Conservation (phyloP, 495 filamentous ascomycete species). For the Thermochaetoides thermophila region DNA sequence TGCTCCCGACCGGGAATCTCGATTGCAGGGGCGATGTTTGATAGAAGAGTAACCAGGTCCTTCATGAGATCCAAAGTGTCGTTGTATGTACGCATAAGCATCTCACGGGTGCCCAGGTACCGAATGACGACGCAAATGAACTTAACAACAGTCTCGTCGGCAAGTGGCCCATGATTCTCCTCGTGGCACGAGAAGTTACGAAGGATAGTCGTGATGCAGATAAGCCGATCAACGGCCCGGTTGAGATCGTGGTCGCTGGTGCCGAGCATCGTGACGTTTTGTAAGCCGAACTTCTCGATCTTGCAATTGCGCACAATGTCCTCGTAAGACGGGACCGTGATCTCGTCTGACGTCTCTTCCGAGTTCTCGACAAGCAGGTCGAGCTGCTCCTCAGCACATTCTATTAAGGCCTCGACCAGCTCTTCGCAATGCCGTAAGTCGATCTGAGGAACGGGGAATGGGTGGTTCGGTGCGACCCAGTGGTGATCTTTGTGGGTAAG, state of each 20-base stretch:
- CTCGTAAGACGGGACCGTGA: slow-evolving; percentile 71
- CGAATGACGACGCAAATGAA: slow-evolving; percentile 70
- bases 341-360: slow-evolving; percentile 68
- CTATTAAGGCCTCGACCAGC: slow-evolving; percentile 70
- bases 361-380: slow-evolving; percentile 67
- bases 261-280: slow-evolving; percentile 58
- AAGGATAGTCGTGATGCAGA: slow-evolving; percentile 83
- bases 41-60: slow-evolving; percentile 75
- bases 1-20: slow-evolving; percentile 80
- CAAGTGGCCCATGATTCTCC: slow-evolving; percentile 60
- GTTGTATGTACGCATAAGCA: slow-evolving; percentile 60
- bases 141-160: slow-evolving; percentile 58
- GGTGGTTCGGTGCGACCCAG: slow-evolving; percentile 6
- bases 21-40: slow-evolving; percentile 69
- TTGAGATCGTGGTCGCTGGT: slow-evolving; percentile 71
- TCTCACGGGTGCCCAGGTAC: slow-evolving; percentile 77
- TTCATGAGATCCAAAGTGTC: slow-evolving; percentile 96
- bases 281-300: slow-evolving; percentile 51
- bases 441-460: slow-evolving; percentile 13
- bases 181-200: slow-evolving; percentile 72
- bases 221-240: slow-evolving; percentile 68
- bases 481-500: slow-evolving; percentile 38
- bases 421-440: slow-evolving; percentile 68
- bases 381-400: slow-evolving; percentile 78
- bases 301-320: slow-evolving; percentile 67